These are phyloP conservation scores for Penicillium psychrofluorescens DNA, from an alignment of 495 filamentous ascomycete species.

Conservation along the genomic window DNA sequence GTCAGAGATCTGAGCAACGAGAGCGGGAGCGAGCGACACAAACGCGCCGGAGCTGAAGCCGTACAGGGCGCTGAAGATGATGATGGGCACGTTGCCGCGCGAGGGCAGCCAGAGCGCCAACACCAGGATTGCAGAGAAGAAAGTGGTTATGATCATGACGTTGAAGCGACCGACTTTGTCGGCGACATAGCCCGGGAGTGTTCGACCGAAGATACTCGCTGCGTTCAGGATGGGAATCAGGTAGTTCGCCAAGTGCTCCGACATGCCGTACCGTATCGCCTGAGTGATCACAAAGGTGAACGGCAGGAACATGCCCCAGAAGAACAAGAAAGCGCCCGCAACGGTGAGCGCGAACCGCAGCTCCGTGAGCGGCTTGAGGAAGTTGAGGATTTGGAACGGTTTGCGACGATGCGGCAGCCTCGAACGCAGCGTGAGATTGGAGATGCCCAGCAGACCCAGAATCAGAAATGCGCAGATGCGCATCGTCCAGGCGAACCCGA, in stretches of 20 bases:
- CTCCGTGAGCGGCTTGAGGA: slow-evolving; percentile 54
- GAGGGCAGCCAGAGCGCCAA: slow-evolving; percentile 65
- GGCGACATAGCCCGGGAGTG: slow-evolving; percentile 61
- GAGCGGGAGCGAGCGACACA: slow-evolving; percentile 51
- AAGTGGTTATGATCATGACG: slow-evolving; percentile 56
- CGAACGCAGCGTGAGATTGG: slow-evolving; percentile 57
- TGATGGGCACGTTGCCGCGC: slow-evolving; percentile 49
- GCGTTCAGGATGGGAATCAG: slow-evolving; percentile 68
- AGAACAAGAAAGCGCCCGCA: slow-evolving; percentile 53
- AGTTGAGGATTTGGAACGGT: slow-evolving; percentile 46
- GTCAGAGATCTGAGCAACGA: slow-evolving; percentile 66
- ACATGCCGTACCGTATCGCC: slow-evolving; percentile 54
- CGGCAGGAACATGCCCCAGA: slow-evolving; percentile 66
- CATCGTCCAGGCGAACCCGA: slow-evolving; percentile 72
- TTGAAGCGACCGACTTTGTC: slow-evolving; percentile 72
- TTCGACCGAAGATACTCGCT: slow-evolving; percentile 66
- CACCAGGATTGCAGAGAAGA: slow-evolving; percentile 53
- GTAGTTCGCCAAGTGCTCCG: slow-evolving; percentile 48
- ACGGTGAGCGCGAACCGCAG: slow-evolving; percentile 43
- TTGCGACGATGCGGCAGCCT: slow-evolving; percentile 53
- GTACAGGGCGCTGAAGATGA: slow-evolving; percentile 60
- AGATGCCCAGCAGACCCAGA: slow-evolving; percentile 52
- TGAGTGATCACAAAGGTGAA: slow-evolving; percentile 64
- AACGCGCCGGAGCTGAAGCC: slow-evolving; percentile 70
- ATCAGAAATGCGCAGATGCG: slow-evolving; percentile 63